A percentile compares a stretch with the other conserved stretches of the same genome.
phyloP scores from a whole-genome alignment of 78 protist species.

The Andalucia godoyi region DNA sequence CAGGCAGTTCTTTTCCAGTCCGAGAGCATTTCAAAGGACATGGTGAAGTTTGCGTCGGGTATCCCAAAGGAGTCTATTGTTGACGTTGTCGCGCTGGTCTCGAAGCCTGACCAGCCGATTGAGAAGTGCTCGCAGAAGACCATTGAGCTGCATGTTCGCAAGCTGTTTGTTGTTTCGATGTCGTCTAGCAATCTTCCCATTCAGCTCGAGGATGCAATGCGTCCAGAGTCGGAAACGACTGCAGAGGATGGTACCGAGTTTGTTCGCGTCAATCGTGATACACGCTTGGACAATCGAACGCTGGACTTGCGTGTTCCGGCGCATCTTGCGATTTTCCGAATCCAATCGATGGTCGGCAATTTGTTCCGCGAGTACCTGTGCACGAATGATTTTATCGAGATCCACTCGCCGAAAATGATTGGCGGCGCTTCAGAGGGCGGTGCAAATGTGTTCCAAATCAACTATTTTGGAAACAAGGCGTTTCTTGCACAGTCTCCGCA shows the following conservation, averaged over 20 bases:
- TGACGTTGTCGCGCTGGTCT: constrained; percentile 63
- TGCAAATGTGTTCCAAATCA: constrained; percentile 82
- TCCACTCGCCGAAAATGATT: constrained; percentile 95
- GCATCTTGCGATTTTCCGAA: constrained; percentile 76
- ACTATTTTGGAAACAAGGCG: constrained; percentile 70
- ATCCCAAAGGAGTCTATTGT: constrained; percentile 76
- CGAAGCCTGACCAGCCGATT: constrained; percentile 26
- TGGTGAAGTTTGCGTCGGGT: constrained; percentile 5
- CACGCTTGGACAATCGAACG: constrained; percentile 72
- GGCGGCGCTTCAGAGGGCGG: constrained; percentile 91
- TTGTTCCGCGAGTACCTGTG: constrained; percentile 52
- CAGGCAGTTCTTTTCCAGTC: constrained; percentile 51
- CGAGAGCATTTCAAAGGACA: constrained; percentile 16
- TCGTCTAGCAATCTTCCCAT: constrained; percentile 47
- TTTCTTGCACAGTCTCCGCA: constrained; percentile 96
- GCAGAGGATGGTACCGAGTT: not conserved
- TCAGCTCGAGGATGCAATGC: constrained; percentile 58
- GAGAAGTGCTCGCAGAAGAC: constrained; percentile 46
- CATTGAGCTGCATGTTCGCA: constrained; percentile 58
- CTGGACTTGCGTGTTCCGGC: constrained; percentile 87
- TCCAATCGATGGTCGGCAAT: constrained; percentile 60
- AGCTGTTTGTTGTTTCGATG: constrained; percentile 21
- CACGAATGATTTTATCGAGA: constrained; percentile 70
- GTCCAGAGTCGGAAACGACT: constrained; percentile 13
- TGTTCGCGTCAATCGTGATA: constrained; percentile 41